phyloP scores from a whole-genome alignment of 768 basidiomycete genomes.

The Macrolepiota fuliginosa region DNA sequence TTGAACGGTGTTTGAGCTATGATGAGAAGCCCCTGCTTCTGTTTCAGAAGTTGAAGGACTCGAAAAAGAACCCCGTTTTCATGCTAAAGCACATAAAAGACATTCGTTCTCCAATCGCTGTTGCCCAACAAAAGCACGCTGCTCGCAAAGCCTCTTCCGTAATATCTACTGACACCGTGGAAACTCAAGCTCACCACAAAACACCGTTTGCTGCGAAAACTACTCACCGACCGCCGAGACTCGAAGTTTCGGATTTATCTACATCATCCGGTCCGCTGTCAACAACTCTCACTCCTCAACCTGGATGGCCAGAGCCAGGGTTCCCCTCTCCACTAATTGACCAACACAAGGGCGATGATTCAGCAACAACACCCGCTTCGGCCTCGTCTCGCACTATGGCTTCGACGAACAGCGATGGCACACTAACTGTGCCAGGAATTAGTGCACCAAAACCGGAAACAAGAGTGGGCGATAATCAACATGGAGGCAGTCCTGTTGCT shows the following conservation, averaged over 20 bases:
- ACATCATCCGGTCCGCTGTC: constrained; percentile 47
- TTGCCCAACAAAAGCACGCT: constrained; percentile 95
- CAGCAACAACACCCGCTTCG: constrained; percentile 34
- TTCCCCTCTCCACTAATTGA: constrained; percentile 57
- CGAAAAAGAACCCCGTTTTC: constrained; percentile 97
- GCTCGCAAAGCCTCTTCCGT: constrained; percentile 73
- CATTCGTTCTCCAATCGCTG: constrained; percentile 94
- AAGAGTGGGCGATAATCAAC: constrained; percentile 16
- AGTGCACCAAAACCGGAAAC: constrained; percentile 17
- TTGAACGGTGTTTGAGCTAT: constrained; percentile 93
- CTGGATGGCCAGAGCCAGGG: constrained; percentile 72
- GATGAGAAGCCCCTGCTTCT: constrained; percentile 97
- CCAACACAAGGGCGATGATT: constrained; percentile 37
- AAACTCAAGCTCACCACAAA: constrained; percentile 45
- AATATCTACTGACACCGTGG: constrained; percentile 40
- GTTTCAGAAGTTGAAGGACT: constrained; percentile 96
- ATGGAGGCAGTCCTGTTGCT: constrained; percentile 20
- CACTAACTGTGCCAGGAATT: constrained; percentile 23
- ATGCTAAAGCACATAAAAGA: constrained; percentile 98
- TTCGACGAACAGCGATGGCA: constrained; percentile 25
- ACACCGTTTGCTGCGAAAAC: constrained; percentile 37
- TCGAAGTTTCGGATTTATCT: constrained; percentile 67
- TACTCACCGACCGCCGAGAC: constrained; percentile 58
- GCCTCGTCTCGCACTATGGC: constrained; percentile 28
- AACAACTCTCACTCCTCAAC: constrained; percentile 62